phyloP scores from a whole-genome alignment of 208 protist species.

The Blechomonas ayalai region DNA sequence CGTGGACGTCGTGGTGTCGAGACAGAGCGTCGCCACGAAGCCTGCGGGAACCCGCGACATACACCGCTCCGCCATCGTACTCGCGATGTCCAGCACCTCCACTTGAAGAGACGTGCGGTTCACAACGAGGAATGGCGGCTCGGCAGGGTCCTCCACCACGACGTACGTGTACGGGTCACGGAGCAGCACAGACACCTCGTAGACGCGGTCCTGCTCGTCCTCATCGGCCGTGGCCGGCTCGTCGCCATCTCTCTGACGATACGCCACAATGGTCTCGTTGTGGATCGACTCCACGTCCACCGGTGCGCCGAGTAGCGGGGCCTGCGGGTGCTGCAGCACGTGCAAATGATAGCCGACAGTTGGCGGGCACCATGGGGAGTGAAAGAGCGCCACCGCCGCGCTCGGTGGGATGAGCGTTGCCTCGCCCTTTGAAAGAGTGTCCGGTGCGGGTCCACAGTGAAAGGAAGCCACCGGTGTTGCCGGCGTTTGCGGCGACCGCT shows the following conservation, averaged over 20 bases:
- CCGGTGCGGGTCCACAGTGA: too few species aligned
- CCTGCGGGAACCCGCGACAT: conserved; percentile 43
- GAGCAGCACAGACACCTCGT: conserved; percentile 62
- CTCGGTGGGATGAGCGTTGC: conserved; percentile 32
- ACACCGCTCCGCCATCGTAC: conserved; percentile 30
- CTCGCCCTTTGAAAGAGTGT: too few species aligned
- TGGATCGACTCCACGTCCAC: conserved; percentile 72
- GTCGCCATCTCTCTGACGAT: conserved; percentile 17
- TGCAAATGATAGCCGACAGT: conserved; percentile 63
- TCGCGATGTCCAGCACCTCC: conserved; percentile 36
- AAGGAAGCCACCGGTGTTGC: too few species aligned
- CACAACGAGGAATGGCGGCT: conserved; percentile 57
- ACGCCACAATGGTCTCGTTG: conserved; percentile 55
- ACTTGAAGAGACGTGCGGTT: conserved; percentile 59
- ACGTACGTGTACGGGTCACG: conserved; percentile 78
- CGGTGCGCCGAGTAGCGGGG: conserved; percentile 56
- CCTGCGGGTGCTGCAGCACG: conserved; percentile 33
- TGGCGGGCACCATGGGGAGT: conserved; percentile 26
- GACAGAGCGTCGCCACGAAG: conserved; percentile 32
- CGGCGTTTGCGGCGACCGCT: not conserved
- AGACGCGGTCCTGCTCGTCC: conserved; percentile 29
- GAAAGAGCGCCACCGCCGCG: conserved; percentile 43
- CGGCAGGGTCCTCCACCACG: conserved; percentile 47
- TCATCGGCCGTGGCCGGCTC: not conserved
- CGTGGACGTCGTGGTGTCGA: conserved; percentile 41